Evolutionary conservation across 192 early-diverging fungal genomes (phyloP), one percentile per base, ranked within the genome.

Genomic region (Gryganskiella cystojenkinii): DNA sequence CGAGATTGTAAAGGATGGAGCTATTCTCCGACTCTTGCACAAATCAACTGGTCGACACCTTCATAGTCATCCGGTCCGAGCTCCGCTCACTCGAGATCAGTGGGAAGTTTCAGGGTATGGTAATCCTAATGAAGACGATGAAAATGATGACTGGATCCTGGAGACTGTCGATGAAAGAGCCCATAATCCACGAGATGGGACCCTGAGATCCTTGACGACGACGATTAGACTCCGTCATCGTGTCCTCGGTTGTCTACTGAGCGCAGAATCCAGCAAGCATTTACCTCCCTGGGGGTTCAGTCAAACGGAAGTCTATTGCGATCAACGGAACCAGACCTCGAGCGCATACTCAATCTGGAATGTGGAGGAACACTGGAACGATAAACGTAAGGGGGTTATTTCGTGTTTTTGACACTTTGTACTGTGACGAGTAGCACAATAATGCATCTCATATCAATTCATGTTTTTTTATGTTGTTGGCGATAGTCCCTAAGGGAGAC

Each of bases 271-370:
- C 24, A 86, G 84, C 61, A 85, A 85, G 24, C 61, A 74, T 30
- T 87, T 98, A 28, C 97, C 96, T 2, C 83, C 95, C 71, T 99
- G 96, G 97, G 97, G 96, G 17, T 98, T 92, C 84, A 89, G 85
- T 70, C 97, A 99, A 82, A 76, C 83, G 14, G 97, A 98, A 70
- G 92, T 98, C 22, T 83, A 86, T 17, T 99, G 96, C 81, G 91
- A 97, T 67, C 88, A 90, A 66, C 71, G 81, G 34, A 80, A 79
- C 61, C 61, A 82, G 25, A 31, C 56, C 3, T 57, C 81, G 17
- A 86, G 86, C 56, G 79, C 82, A 20, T 82, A 88, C 53, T 89
- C 90, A 47, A 84, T 94, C 64, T 99, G 97, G 97, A 98, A 97
- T 83, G 79, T 99, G 28, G 96, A 99, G 83, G 72, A 82, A 57